Conservation (phyloP, 768 basidiomycete genomes). For the Lyophyllum shimeji region DNA sequence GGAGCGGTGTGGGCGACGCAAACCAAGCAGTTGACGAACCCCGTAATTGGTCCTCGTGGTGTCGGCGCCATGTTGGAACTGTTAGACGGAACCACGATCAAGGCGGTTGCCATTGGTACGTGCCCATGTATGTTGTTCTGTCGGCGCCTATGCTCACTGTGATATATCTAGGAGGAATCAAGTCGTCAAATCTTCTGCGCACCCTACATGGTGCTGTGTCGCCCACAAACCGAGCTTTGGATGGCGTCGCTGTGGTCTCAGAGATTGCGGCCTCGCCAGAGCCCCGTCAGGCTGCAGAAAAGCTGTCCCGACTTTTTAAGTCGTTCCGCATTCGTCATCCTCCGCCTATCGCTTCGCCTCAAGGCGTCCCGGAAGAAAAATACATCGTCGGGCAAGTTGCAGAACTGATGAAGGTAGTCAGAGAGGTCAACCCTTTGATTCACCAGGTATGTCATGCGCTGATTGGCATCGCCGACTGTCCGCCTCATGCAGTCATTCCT, state of each 20-base stretch:
- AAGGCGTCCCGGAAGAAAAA: conserved; percentile 16
- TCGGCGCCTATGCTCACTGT: neutral
- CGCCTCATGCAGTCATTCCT: neutral
- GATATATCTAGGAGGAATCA: conserved; percentile 75
- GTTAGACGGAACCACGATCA: conserved; percentile 62
- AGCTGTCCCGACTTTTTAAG: conserved; percentile 32
- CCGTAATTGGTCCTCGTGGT: conserved; percentile 70
- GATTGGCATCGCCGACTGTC: neutral
- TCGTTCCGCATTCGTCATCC: conserved; percentile 36
- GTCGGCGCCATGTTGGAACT: conserved; percentile 65
- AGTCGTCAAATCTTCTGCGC: conserved; percentile 70
- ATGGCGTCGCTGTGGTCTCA: conserved; percentile 88
- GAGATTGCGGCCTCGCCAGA: conserved; percentile 72
- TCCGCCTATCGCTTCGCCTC: neutral
- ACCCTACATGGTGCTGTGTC: conserved; percentile 74
- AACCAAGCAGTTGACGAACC: conserved; percentile 71
- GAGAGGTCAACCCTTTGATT: conserved; percentile 63
- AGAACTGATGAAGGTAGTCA: conserved; percentile 50
- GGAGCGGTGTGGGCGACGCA: conserved; percentile 81
- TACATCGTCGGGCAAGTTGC: conserved; percentile 43
- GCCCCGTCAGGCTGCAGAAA: conserved; percentile 51
- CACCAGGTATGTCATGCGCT: conserved; percentile 57
- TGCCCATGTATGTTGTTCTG: neutral
- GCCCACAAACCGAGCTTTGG: conserved; percentile 52
- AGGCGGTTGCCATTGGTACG: conserved; percentile 85